Evolutionary conservation across 2,329 filamentous ascomycete genomes (phyloP), one percentile per base, ranked within the genome.

Genomic region (Exophiala phaeomuriformis): DNA sequence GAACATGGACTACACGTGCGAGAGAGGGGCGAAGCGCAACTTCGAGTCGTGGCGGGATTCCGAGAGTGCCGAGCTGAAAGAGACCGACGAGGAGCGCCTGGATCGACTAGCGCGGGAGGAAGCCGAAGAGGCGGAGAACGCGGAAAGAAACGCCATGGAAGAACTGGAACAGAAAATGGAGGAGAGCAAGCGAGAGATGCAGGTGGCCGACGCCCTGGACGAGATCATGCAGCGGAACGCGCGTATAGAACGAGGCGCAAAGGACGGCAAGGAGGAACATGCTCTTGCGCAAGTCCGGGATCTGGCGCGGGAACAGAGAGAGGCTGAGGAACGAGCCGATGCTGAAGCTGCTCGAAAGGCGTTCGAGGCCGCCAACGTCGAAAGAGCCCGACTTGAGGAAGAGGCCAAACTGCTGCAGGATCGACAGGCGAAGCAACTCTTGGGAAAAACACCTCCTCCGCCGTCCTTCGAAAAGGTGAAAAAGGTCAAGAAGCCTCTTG

Each of bases 141-240:
- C 84, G 54, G 89, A 95, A 69, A 79, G 83, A 60, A 90, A 96
- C 69, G 88, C 89, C 27, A 98, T 98, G 94, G 86, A 86, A 53
- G 90, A 96, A 67, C 73, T 98, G 44, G 93, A 98, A 72, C 85
- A 86, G 59, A 97, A 97, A 74, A 95, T 91, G 51, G 74, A 86
- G 27, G 93, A 98, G 68, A 90, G 90, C 1, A 90, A 93, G 74
- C 79, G 86, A 39, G 93, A 98, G 71, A 98, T 98, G 90, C 88
- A 87, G 12, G 88, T 96, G 42, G 93, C 93, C 1, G 93, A 98
- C 74, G 91, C 90, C 5, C 73, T 98, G 51, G 93, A 98, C 69
- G 90, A 96, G 72, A 96, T 98, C 53, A 78, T 91, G 52, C 91
- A 88, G 49, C 76, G 91, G 60, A 98, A 98, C 72, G 93, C 93